Conservation (phyloP, 371 early-diverging fungal species). For the Gilbertella persicaria region DNA sequence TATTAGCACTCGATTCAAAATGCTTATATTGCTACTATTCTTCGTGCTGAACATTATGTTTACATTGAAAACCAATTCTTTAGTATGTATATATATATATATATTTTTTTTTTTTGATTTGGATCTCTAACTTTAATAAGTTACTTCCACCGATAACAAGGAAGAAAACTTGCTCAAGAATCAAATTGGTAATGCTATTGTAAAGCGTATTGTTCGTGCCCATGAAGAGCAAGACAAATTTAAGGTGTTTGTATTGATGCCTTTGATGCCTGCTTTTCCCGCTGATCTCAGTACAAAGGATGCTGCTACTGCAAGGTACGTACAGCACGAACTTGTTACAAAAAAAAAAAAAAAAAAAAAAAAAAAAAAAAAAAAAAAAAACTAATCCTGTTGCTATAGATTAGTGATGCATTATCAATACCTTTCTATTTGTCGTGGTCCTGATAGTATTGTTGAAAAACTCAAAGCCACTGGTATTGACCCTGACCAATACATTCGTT, state of each 20-base stretch:
- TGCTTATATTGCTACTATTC: constrained; percentile 81
- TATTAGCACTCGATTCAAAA: constrained; percentile 87
- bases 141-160: constrained; percentile 64
- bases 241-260: constrained; percentile 88
- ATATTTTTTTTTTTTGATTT: constrained; percentile 19
- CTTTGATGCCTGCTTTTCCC: constrained; percentile 92
- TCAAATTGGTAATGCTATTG: constrained; percentile 76
- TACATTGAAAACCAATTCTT: constrained; percentile 98
- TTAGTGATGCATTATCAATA: constrained; percentile 80
- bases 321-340: no score
- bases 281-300: constrained; percentile 76
- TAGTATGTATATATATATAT: constrained; percentile 55
- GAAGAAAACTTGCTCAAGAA: constrained; percentile 66
- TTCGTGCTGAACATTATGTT: constrained; percentile 78
- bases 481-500: constrained; percentile 67
- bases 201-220: constrained; percentile 81
- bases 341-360: not conserved
- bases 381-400: constrained; percentile 12
- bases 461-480: constrained; percentile 61
- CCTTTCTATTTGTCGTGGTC: constrained; percentile 72
- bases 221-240: constrained; percentile 71
- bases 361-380: not conserved
- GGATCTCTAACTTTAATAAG: constrained; percentile 20
- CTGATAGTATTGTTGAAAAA: constrained; percentile 58
- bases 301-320: constrained; percentile 74